Conservation (phyloP, 176 grass and related monocot genomes). For the Carex cristatella region DNA sequence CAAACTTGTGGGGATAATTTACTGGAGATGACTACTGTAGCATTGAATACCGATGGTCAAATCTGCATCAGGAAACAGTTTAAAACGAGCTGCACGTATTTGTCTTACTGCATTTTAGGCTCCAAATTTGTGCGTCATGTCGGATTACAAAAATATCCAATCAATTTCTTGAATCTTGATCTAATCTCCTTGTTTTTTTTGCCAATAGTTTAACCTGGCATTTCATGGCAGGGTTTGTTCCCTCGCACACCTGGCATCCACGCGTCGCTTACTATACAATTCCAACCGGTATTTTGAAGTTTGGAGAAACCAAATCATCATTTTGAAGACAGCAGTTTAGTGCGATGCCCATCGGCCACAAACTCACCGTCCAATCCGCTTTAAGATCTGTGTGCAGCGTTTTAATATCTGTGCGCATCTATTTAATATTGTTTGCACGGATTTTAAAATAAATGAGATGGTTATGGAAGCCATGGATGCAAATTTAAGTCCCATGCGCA, state of each 20-base stretch:
- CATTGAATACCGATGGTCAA: neutral
- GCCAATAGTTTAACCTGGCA: neutral
- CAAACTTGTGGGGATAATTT: neutral
- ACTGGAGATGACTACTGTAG: neutral
- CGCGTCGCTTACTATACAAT: neutral
- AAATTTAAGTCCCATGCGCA: too few species aligned
- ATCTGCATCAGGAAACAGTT: slow-evolving; percentile 5
- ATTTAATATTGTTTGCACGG: too few species aligned
- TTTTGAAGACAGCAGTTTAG: too few species aligned
- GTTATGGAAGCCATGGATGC: too few species aligned
- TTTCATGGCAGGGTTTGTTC: slow-evolving; percentile 3
- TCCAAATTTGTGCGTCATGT: neutral
- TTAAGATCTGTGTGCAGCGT: too few species aligned
- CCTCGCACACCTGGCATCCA: neutral
- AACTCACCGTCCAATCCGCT: too few species aligned
- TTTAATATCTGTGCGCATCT: too few species aligned
- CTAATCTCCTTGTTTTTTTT: neutral
- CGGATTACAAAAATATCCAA: slow-evolving; percentile 14
- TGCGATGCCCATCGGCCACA: too few species aligned
- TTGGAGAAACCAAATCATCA: neutral
- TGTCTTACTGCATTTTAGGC: neutral
- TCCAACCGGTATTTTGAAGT: neutral
- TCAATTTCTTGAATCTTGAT: neutral
- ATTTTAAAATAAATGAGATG: too few species aligned
- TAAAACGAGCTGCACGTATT: neutral